These are phyloP conservation scores for Moesziomyces antarcticus DNA, from an alignment of 1,284 basidiomycete species.

Conservation along the genomic window DNA sequence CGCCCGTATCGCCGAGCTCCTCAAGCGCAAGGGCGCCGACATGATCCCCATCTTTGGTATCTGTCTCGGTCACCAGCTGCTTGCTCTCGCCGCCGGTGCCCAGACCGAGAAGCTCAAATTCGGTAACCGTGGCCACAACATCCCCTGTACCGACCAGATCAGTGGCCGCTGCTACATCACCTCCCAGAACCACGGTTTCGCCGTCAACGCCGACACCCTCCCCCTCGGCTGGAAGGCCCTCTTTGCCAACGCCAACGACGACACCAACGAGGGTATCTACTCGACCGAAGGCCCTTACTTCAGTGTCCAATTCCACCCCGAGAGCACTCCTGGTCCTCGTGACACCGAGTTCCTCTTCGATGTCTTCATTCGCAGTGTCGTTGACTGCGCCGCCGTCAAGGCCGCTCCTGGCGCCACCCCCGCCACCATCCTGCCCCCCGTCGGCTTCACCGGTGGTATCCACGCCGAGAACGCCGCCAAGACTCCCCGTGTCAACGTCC, in stretches of 20 bases:
- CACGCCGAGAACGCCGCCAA: conserved; percentile 84
- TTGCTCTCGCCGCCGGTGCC: conserved; percentile 93
- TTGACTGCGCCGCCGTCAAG: conserved; percentile 79
- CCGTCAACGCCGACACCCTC: conserved; percentile 86
- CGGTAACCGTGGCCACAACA: conserved; percentile 98
- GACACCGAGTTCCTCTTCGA: conserved; percentile 99
- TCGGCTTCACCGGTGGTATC: conserved; percentile 86
- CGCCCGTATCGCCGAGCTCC: conserved; percentile 76
- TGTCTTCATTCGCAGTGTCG: conserved; percentile 90
- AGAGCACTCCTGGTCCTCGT: conserved; percentile 96
- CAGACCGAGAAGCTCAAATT: conserved; percentile 99
- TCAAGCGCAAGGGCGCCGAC: conserved; percentile 72
- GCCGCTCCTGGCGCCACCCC: conserved; percentile 34
- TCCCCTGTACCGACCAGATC: conserved; percentile 93
- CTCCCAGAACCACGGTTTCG: conserved; percentile 98
- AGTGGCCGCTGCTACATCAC: conserved; percentile 99
- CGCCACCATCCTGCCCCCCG: conserved; percentile 70
- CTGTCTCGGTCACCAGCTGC: conserved; percentile 96
- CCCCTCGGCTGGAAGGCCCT: conserved; percentile 90
- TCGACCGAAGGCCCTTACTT: conserved; percentile 84
- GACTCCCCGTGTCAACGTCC: conserved; percentile 80
- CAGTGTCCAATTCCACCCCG: conserved; percentile 99
- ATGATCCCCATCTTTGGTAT: conserved; percentile 96
- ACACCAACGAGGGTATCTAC: conserved; percentile 97
- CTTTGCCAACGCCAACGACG: conserved; percentile 96